Base-by-base conservation (phyloP, 139 green algal genomes). In the Chlorella ohadii region DNA sequence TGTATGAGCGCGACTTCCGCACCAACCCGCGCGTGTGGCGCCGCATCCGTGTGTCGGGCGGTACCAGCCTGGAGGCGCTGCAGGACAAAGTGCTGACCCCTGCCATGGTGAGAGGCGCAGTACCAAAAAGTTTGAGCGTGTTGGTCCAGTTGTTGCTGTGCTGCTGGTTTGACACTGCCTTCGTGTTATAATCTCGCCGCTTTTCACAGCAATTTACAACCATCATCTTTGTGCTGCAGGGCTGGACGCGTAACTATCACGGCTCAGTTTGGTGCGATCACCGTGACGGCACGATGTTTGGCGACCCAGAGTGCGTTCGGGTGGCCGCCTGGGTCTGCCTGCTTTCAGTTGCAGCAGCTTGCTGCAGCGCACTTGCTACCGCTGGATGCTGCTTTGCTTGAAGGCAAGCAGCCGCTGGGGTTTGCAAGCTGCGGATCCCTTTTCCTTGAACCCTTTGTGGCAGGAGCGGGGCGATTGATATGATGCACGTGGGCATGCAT, bases 191-290 rank as follows among this genome's bases (percentile, higher is more conserved):
- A n/a, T n/a, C n/a, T n/a, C n/a, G n/a, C n/a, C n/a, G n/a, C n/a
- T n/a, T n/a, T n/a, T n/a, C n/a, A n/a, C n/a, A n/a, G n/a, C n/a
- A n/a, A n/a, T n/a, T n/a, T n/a, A n/a, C n/a, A n/a, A n/a, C n/a
- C n/a, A n/a, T n/a, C n/a, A n/a, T n/a, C 38, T 22, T 7, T 22
- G 23, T 16, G 3, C 38, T 20, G 23, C 70, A 76, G 38, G 70
- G 70, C 38, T 76, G 70, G 70, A 25, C n/a, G 70, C 70, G 70
- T 38, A 76, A 57, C 70, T 76, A 76, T 38, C 70, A 76, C 38
- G 39, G 4, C 38, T 38, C 55, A 38, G 6, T 76, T 38, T 72
- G 11, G 27, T 55, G 33, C 36, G 67, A 74, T 36, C 31, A 74
- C 36, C n/a, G 9, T 15, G 67, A 55, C 67, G 67, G 67, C 4